phyloP scores from a whole-genome alignment of 2,329 filamentous ascomycete genomes.

The Calonectria henricotiae region DNA sequence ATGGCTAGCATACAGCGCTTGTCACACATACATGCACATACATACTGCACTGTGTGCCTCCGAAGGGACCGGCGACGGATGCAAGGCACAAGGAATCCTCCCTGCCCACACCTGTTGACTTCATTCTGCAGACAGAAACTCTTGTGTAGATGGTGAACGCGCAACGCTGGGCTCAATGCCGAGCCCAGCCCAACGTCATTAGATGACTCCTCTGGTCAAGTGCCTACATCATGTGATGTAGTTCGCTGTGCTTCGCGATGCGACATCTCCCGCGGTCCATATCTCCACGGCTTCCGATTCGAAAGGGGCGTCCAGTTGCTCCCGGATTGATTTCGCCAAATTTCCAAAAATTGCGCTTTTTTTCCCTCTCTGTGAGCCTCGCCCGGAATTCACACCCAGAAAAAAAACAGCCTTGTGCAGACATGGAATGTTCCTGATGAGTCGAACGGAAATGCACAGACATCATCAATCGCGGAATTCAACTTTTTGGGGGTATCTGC shows the following conservation, averaged over 20 bases:
- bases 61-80: slow-evolving; percentile 6
- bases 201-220: slow-evolving; percentile 30
- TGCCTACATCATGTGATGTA: slow-evolving; percentile 27
- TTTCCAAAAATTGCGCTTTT: background rate
- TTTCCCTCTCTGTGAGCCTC: background rate
- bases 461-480: background rate
- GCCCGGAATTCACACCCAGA: background rate
- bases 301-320: slow-evolving; percentile 6
- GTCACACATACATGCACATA: background rate
- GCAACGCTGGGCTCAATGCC: slow-evolving; percentile 15
- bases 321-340: slow-evolving; percentile 18
- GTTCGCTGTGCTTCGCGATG: background rate
- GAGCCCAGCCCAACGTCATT: slow-evolving; percentile 31
- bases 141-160: slow-evolving; percentile 3
- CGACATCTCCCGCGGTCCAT: slow-evolving; percentile 15
- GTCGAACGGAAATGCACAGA: background rate
- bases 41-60: background rate
- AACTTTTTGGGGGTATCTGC: background rate
- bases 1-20: background rate
- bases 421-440: slow-evolving; percentile 4
- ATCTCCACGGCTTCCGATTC: slow-evolving; percentile 31
- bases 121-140: slow-evolving; percentile 1
- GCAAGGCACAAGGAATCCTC: slow-evolving; percentile 22
- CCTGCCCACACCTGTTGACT: slow-evolving; percentile 2
- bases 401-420: background rate